These are phyloP conservation scores for Solanum etuberosum DNA, from an alignment of 257 asterid species.

Conservation along the genomic window DNA sequence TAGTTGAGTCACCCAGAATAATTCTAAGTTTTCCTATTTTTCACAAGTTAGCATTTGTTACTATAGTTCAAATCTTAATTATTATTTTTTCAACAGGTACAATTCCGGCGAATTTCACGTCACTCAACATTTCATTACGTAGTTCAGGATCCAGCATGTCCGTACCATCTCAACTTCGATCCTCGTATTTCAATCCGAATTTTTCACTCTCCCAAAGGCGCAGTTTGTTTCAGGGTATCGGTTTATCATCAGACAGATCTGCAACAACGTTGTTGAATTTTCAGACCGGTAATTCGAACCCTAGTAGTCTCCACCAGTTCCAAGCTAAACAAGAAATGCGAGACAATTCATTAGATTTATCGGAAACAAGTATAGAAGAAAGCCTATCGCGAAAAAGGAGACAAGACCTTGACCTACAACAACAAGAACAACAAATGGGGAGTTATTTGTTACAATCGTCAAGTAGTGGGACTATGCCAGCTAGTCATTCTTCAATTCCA, in stretches of 20 bases:
- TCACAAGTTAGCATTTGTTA: neutral
- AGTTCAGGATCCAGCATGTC: conserved; percentile 95
- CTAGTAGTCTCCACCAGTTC: conserved; percentile 25
- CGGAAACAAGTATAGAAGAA: conserved; percentile 32
- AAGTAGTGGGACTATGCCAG: conserved; percentile 57
- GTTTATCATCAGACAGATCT: conserved; percentile 48
- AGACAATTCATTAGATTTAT: conserved; percentile 35
- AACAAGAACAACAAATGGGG: conserved; percentile 37
- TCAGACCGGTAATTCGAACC: conserved; percentile 29
- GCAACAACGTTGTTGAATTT: conserved; percentile 53
- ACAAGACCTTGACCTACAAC: conserved; percentile 11
- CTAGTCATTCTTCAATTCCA: conserved; percentile 65
- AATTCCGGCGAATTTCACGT: conserved; percentile 86
- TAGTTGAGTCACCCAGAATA: neutral
- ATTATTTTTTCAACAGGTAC: conserved; percentile 25
- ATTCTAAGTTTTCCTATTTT: neutral
- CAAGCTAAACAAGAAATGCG: conserved; percentile 55
- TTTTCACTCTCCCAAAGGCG: conserved; percentile 47
- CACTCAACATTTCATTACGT: conserved; percentile 73
- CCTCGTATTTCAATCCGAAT: conserved; percentile 54
- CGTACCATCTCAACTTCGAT: conserved; percentile 77
- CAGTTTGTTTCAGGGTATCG: conserved; percentile 42
- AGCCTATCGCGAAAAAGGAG: conserved; percentile 48
- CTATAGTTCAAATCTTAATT: neutral
- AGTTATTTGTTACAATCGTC: conserved; percentile 67